phyloP scores from a whole-genome alignment of 106 monocot species.

The Amphibolis antarctica region DNA sequence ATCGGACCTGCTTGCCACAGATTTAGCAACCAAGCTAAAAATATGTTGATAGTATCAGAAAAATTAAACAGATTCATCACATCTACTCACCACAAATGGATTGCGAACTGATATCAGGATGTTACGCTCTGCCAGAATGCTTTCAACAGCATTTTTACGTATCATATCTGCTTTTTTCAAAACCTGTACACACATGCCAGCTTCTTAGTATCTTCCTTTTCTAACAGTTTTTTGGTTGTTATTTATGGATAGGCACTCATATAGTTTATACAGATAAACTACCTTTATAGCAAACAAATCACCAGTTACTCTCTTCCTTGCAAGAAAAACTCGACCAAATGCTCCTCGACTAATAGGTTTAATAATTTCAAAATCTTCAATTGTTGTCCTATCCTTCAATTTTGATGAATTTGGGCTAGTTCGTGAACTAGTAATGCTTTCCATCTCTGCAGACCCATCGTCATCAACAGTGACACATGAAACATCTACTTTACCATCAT shows the following conservation, averaged over 20 bases:
- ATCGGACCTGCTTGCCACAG: slow-evolving; percentile 65
- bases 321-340: slow-evolving; percentile 98
- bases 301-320: slow-evolving; percentile 92
- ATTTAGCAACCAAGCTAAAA: slow-evolving; percentile 5
- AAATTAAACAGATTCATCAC: not conserved
- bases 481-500: slow-evolving; percentile 50
- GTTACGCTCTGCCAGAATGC: slow-evolving; percentile 91
- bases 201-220: not conserved
- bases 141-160: slow-evolving; percentile 98
- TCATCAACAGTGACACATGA: slow-evolving; percentile 30
- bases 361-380: slow-evolving; percentile 99
- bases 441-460: slow-evolving; percentile 32
- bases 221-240: not conserved
- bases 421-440: slow-evolving; percentile 25
- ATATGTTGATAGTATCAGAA: not conserved
- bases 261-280: not conserved
- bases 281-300: slow-evolving; percentile 99
- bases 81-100: slow-evolving; percentile 81
- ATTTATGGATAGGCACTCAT: not conserved
- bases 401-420: slow-evolving; percentile 38
- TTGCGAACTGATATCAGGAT: slow-evolving; percentile 93
- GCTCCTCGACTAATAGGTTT: slow-evolving; percentile 97
- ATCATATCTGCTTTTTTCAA: slow-evolving; percentile 96
- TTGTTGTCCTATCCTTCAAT: slow-evolving; percentile 81
- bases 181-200: slow-evolving; percentile 35